Evolutionary conservation across 805 yeast species (phyloP).

Genomic region (Ogataea wickerhamii): DNA sequence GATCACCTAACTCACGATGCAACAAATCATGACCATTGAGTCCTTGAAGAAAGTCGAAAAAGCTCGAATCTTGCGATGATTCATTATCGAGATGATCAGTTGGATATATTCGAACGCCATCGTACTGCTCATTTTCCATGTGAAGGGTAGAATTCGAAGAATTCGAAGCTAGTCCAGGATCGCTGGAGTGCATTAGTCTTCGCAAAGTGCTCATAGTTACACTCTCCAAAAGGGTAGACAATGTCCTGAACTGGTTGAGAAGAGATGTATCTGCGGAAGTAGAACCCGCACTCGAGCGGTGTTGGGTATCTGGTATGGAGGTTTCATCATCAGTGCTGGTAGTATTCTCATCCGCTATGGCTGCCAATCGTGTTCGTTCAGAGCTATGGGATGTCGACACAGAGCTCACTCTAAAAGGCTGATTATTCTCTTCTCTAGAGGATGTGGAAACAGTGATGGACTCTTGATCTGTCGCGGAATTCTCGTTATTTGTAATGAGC

Average conservation of each 20-base stretch:
- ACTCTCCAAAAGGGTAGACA: slow-evolving; percentile 25
- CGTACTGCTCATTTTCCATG: slow-evolving; percentile 9
- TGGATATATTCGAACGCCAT: slow-evolving; percentile 23
- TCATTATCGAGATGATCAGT: slow-evolving; percentile 7
- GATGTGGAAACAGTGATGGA: too few relatives aligned
- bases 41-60: slow-evolving; percentile 41
- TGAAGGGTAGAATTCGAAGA: slow-evolving; percentile 1
- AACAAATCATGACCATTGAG: slow-evolving; percentile 22
- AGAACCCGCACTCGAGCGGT: background rate
- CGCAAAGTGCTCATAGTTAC: slow-evolving; percentile 26
- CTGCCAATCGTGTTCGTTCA: background rate
- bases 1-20: slow-evolving; percentile 27
- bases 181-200: slow-evolving; percentile 18
- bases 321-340: background rate
- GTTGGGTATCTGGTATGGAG: background rate
- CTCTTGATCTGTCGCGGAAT: too few relatives aligned
- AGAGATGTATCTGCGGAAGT: slow-evolving; percentile 11
- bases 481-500: too few relatives aligned
- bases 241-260: slow-evolving; percentile 25
- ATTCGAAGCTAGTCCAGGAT: slow-evolving; percentile 4
- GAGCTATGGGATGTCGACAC: slow-evolving; percentile 3
- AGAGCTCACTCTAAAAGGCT: background rate
- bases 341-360: background rate
- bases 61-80: slow-evolving; percentile 34
- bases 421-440: too few relatives aligned